phyloP scores from a whole-genome alignment of 2,329 filamentous ascomycete species.

The Amauroascus niger region DNA sequence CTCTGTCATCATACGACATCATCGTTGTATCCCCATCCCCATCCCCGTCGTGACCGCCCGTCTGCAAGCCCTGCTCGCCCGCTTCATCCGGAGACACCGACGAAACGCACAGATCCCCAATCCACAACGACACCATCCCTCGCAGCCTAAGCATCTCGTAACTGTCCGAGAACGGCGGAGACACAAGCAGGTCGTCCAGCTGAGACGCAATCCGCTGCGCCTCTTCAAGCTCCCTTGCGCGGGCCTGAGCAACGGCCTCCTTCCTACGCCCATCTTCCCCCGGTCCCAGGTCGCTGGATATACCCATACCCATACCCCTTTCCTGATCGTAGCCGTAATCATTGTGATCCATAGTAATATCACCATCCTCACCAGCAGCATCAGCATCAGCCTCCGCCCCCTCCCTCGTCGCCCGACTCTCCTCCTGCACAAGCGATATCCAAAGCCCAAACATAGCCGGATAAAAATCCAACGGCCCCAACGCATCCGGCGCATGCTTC shows the following conservation, averaged over 20 bases:
- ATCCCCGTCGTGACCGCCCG: slow-evolving; percentile 1
- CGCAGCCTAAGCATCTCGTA: slow-evolving; percentile 58
- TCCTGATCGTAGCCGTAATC: slow-evolving; percentile 19
- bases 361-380: slow-evolving; percentile 8
- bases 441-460: slow-evolving; percentile 71
- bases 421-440: slow-evolving; percentile 62
- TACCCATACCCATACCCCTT: slow-evolving; percentile 19
- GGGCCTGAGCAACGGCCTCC: slow-evolving; percentile 30
- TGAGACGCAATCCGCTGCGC: slow-evolving; percentile 55
- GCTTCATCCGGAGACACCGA: slow-evolving; percentile 24
- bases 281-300: slow-evolving; percentile 15
- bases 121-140: slow-evolving; percentile 64
- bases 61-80: neutral
- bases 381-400: slow-evolving; percentile 25
- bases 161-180: slow-evolving; percentile 60
- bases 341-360: neutral
- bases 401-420: slow-evolving; percentile 42
- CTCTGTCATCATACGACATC: slow-evolving; percentile 17
- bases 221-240: slow-evolving; percentile 45
- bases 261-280: slow-evolving; percentile 30
- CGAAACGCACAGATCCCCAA: slow-evolving; percentile 53
- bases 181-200: slow-evolving; percentile 62
- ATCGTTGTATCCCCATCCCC: slow-evolving; percentile 9
- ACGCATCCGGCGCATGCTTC: slow-evolving; percentile 46
- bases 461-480: slow-evolving; percentile 68